phyloP scores from a whole-genome alignment of 202 grass and related monocot species.

The Setaria italica region DNA sequence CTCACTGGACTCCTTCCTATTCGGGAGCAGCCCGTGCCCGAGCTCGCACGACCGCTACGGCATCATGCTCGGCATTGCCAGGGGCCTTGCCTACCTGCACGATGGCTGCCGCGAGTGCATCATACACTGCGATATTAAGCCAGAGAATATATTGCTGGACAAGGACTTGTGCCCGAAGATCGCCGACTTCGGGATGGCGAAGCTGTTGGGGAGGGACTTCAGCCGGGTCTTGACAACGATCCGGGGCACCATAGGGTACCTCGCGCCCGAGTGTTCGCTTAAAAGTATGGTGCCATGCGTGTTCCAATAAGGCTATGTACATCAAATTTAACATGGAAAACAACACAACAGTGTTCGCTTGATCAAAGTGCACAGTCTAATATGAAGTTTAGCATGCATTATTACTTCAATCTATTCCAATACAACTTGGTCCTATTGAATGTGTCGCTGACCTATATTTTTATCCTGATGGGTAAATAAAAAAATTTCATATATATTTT shows the following conservation, averaged over 20 bases:
- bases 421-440: too few species aligned
- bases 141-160: slow-evolving; percentile 63
- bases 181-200: neutral
- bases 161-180: neutral
- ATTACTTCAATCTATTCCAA: too few species aligned
- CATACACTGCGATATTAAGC: slow-evolving; percentile 84
- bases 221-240: neutral
- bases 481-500: too few species aligned
- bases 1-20: neutral
- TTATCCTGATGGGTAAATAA: too few species aligned
- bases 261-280: neutral
- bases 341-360: neutral
- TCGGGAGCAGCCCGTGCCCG: neutral
- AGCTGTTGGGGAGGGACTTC: neutral
- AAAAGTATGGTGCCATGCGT: neutral
- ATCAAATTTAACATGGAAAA: too few species aligned
- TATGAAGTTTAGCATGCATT: too few species aligned
- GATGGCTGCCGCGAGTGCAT: slow-evolving; percentile 54
- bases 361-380: too few species aligned
- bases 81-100: neutral
- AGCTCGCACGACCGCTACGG: neutral
- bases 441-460: too few species aligned
- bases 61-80: neutral
- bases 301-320: too few species aligned
- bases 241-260: neutral